phyloP scores from a whole-genome alignment of 768 basidiomycete species.

The Rhizopogon vulgaris region DNA sequence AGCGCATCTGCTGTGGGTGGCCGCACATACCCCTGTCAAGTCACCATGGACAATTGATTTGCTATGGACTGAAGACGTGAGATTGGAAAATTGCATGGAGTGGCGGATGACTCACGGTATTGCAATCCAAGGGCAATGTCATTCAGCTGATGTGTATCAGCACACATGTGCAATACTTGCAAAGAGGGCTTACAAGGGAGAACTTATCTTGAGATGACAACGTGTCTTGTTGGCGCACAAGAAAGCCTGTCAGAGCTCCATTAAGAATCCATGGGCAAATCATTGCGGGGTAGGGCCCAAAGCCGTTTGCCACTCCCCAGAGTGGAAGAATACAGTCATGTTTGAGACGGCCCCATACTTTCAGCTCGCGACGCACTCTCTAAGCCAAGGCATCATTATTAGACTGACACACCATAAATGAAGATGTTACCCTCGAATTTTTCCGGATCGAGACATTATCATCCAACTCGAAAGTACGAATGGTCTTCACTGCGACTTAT shows the following conservation, averaged over 20 bases:
- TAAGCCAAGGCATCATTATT: background rate
- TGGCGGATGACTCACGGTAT: too few species aligned
- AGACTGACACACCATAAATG: background rate
- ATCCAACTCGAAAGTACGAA: background rate
- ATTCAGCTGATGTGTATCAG: too few species aligned
- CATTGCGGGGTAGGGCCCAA: slow-evolving; percentile 14
- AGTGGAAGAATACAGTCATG: slow-evolving; percentile 17
- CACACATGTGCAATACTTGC: too few species aligned
- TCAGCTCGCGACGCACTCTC: slow-evolving; percentile 16
- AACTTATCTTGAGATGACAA: slow-evolving; percentile 8
- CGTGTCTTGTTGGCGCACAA: slow-evolving; percentile 2
- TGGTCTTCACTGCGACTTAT: background rate
- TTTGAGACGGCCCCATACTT: slow-evolving; percentile 13
- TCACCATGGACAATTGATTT: slow-evolving; percentile 1
- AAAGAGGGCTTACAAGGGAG: slow-evolving; percentile 8
- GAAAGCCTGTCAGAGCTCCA: slow-evolving; percentile 8
- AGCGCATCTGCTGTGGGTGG: background rate
- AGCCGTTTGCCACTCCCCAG: slow-evolving; percentile 11
- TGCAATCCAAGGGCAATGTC: too few species aligned
- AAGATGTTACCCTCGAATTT: background rate
- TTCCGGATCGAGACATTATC: background rate
- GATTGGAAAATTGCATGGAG: background rate
- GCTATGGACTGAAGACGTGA: background rate
- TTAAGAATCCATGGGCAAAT: slow-evolving; percentile 15
- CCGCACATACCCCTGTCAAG: slow-evolving; percentile 1